A percentile compares a stretch with the other conserved stretches of the same genome.
phyloP scores from a whole-genome alignment of 768 basidiomycete genomes.

The Psilocybe subaeruginosa region DNA sequence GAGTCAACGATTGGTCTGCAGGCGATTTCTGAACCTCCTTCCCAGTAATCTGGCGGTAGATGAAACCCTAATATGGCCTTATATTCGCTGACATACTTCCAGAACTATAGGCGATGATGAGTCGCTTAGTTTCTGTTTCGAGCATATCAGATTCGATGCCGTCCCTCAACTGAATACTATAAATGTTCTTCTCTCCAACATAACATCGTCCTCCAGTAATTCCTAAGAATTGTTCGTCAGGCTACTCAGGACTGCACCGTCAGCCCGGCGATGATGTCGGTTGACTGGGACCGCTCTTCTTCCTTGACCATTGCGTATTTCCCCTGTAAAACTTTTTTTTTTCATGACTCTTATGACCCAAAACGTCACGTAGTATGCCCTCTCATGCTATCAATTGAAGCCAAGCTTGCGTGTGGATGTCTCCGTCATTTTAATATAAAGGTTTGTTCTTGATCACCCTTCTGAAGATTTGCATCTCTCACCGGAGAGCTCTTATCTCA shows the following conservation, averaged over 20 bases:
- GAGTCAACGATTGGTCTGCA: conserved; percentile 15
- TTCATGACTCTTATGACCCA: conserved; percentile 11
- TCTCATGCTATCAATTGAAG: conserved; percentile 19
- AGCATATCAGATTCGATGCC: conserved; percentile 18
- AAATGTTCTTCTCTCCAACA: conserved; percentile 37
- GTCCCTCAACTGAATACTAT: conserved; percentile 41
- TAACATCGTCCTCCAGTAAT: conserved; percentile 21
- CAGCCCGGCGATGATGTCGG: conserved; percentile 14
- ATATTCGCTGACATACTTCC: conserved; percentile 49
- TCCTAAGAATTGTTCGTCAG: conserved; percentile 12
- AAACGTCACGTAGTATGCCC: conserved; percentile 10
- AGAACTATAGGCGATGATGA: conserved; percentile 45
- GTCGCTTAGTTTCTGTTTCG: conserved; percentile 34
- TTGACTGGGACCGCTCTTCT: conserved; percentile 4
- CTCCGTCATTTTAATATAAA: conserved; percentile 23
- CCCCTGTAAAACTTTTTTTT: neutral
- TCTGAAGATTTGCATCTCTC: conserved; percentile 12
- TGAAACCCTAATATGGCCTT: conserved; percentile 45
- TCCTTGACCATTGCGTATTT: neutral
- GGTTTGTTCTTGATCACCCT: conserved; percentile 23
- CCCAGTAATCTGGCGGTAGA: conserved; percentile 45
- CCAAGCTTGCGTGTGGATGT: conserved; percentile 18
- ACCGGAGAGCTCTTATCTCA: conserved; percentile 17
- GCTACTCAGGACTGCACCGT: conserved; percentile 3
- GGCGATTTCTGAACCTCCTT: conserved; percentile 32